phyloP scores from a whole-genome alignment of 371 early-diverging fungal genomes.

The Apophysomyces sp. region DNA sequence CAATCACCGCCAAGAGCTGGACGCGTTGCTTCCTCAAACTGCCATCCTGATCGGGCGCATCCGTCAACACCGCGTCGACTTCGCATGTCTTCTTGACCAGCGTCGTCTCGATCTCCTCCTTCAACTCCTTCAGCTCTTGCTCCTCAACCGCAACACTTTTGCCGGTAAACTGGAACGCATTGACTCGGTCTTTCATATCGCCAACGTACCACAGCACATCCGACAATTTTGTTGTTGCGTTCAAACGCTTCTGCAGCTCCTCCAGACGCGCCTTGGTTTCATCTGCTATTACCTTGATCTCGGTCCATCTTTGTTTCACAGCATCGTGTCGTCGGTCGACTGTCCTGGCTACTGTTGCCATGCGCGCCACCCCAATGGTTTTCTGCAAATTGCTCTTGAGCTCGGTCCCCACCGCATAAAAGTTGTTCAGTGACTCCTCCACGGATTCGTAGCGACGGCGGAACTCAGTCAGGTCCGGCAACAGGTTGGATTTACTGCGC shows the following conservation, averaged over 20 bases:
- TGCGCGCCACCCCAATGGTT: conserved; percentile 15
- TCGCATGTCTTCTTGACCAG: conserved; percentile 28
- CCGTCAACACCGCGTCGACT: conserved; percentile 26
- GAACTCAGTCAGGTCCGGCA: conserved; percentile 38
- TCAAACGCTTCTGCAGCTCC: conserved; percentile 32
- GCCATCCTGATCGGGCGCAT: conserved; percentile 26
- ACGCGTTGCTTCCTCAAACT: conserved; percentile 33
- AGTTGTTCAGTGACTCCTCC: conserved; percentile 27
- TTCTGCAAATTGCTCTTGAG: conserved; percentile 24
- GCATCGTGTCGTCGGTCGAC: conserved; percentile 35
- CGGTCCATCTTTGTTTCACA: conserved; percentile 32
- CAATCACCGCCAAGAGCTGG: conserved; percentile 24
- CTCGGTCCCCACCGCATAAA: conserved; percentile 25
- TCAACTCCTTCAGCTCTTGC: conserved; percentile 36
- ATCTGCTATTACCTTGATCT: conserved; percentile 31
- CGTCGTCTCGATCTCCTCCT: conserved; percentile 34
- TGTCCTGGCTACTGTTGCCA: conserved; percentile 20
- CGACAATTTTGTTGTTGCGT: conserved; percentile 30
- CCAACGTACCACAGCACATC: conserved; percentile 44
- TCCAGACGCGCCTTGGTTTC: conserved; percentile 37
- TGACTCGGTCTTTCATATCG: conserved; percentile 39
- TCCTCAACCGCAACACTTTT: conserved; percentile 41
- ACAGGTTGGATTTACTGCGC: conserved; percentile 19
- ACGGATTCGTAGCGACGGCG: conserved; percentile 30
- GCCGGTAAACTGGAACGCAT: conserved; percentile 40